Base-by-base conservation (phyloP, 139 green algal species). In the Auxenochlorella pyrenoidosa region DNA sequence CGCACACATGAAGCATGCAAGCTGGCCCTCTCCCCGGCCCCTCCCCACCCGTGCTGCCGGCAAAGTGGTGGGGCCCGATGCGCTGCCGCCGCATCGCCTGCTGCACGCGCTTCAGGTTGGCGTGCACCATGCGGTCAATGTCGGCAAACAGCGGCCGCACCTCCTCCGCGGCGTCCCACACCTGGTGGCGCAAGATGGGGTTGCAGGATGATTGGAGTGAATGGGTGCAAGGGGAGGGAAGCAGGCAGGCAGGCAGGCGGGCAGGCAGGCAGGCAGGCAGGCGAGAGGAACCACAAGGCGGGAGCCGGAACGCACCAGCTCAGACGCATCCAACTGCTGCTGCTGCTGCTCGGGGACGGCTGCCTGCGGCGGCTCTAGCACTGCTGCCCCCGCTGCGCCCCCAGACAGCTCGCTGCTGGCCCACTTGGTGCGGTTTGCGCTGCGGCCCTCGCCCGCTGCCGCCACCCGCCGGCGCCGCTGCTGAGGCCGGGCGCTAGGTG, bases 1-100 rank as follows among this genome's bases (percentile, higher is more conserved):
- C 36, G 30, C 4, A 72, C 30, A 40, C 16, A 75, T 38, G 24
- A 36, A 30, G 1, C 3, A 18, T 28, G 71, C 36, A 22, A 32
- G 15, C 15, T 13, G 12, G 16, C 54, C 54, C 15, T 63, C 54
- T 13, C 18, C 15, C 54, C 54, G 54, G 15, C 54, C 47, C 47
- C 59, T 16, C 79, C 79, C 4, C 79, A 84, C 79, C 80, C 15
- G 95, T 99, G 34, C 95, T 97, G 28, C 97, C 97, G 6, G 89
- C 75, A 86, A 99, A 99, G 88, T 99, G 96, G 87, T 99, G 96
- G 0, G 95, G 95, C 3, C 96, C 96, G 4, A 98, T 87, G n/a
- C 91, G 87, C 24, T 90, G 63, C 40, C 80, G 71, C 24, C 86
- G 75, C 73, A 97, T 95, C 0, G 95, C 95, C 47, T 79, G 58